Conservation (phyloP, 1,284 basidiomycete genomes). For the Gomphus bonarii region DNA sequence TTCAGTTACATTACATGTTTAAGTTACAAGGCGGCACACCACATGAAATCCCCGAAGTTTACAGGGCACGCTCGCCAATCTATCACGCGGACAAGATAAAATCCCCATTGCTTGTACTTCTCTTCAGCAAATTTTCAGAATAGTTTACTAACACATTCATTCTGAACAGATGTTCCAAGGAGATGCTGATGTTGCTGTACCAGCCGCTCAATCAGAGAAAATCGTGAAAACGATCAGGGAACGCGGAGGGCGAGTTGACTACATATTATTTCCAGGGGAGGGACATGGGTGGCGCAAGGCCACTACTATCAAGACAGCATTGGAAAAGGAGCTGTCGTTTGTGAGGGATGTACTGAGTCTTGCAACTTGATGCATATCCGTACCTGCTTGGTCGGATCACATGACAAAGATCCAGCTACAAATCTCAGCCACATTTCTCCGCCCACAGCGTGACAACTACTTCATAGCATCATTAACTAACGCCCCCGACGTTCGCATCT, state of each 20-base stretch:
- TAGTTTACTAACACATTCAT: neutral
- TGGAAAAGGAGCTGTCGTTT: slow-evolving; percentile 11
- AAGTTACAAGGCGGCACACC: slow-evolving; percentile 18
- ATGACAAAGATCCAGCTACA: too few relatives aligned
- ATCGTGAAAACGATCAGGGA: slow-evolving; percentile 11
- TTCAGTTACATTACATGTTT: too few relatives aligned
- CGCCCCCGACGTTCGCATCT: too few relatives aligned
- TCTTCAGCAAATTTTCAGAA: too few relatives aligned
- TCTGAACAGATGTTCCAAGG: slow-evolving; percentile 21
- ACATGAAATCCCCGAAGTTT: slow-evolving; percentile 22
- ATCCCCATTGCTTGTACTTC: slow-evolving; percentile 25
- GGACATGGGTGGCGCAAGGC: slow-evolving; percentile 13
- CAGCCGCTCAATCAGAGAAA: slow-evolving; percentile 22
- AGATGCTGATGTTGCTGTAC: slow-evolving; percentile 23
- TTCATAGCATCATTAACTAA: too few relatives aligned
- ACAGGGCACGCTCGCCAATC: slow-evolving; percentile 25
- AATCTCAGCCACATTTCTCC: too few relatives aligned
- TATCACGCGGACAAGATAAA: slow-evolving; percentile 23
- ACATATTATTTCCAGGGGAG: slow-evolving; percentile 9
- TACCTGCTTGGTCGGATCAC: too few relatives aligned
- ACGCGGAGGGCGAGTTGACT: slow-evolving; percentile 10
- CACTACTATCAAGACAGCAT: slow-evolving; percentile 3
- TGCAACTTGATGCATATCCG: too few relatives aligned
- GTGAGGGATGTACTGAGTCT: slow-evolving; percentile 5
- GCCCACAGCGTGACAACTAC: too few relatives aligned